A percentile compares a stretch with the other conserved stretches of the same genome.
phyloP scores from a whole-genome alignment of 257 asterid species.

The Petunia axillaris region DNA sequence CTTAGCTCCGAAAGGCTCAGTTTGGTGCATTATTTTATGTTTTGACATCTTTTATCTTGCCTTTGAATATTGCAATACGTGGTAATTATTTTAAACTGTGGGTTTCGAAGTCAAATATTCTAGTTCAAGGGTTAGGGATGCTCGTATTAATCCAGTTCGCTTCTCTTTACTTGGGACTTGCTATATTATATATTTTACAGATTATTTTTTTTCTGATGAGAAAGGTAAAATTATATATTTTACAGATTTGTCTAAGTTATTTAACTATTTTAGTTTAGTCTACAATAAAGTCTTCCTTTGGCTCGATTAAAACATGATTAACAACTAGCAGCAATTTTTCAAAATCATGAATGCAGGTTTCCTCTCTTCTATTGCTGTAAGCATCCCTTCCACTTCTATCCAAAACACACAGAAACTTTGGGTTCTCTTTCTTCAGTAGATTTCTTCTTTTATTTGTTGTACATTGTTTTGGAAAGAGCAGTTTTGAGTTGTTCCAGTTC shows the following conservation, averaged over 20 bases:
- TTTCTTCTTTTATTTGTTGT: not conserved
- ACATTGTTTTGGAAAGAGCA: not conserved
- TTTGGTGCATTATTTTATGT: not conserved
- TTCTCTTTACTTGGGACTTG: not conserved
- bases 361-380: not conserved
- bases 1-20: not conserved
- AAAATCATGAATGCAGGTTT: not conserved
- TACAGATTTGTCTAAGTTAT: not conserved
- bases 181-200: not conserved
- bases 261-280: constrained; percentile 5
- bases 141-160: not conserved
- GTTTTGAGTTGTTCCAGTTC: constrained; percentile 1
- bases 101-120: constrained; percentile 3
- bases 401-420: not conserved
- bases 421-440: not conserved
- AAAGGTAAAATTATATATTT: not conserved
- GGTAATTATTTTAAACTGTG: not conserved
- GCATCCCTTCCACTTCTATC: not conserved
- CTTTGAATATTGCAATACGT: not conserved
- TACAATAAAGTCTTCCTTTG: not conserved
- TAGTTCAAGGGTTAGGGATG: not conserved
- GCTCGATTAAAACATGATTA: not conserved
- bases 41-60: not conserved
- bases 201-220: not conserved
- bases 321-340: not conserved